Evolutionary conservation across 257 asterid species (phyloP), one percentile per base, ranked within the genome.

Genomic region (Petrea volubilis): DNA sequence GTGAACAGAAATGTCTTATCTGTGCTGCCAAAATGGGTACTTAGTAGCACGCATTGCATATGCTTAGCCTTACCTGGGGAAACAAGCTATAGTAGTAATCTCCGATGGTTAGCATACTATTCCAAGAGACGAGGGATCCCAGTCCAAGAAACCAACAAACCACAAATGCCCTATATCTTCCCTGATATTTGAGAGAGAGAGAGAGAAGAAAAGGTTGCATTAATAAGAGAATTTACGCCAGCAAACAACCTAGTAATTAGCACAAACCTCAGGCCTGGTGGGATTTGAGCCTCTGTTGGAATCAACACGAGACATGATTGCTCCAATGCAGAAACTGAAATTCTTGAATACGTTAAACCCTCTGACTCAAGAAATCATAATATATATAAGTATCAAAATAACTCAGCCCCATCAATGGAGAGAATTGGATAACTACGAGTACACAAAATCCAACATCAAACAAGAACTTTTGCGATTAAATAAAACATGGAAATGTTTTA

Each of bases 101-200:
- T 33, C 80, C 73, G 18, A 93, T 90, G 2, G 96, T 93, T 1
- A 86, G 68, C 96, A 93, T 88, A 62, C 96, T 90, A 28, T 87
- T 86, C 98, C 97, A 90, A 29, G 98, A 79, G 17, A 93, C 78
- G 29, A 90, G 95, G 13, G 97, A 77, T 34, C 97, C 98, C 49
- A 93, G 64, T 43, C 98, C 98, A 60, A 92, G 90, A 85, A 92
- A 83, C 83, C 84, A 88, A 61, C 95, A 90, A 5, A 85, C 92
- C 1, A 84, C 27, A 41, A 77, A 75, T 66, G 92, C 98, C 71
- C 10, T 59, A 28, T 2, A 23, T 51, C 80, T 92, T 11, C 98
- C 96, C 98, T 92, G 88, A n/a, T 73, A 74, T 50, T 78, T 12
- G 4, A 70, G 36, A 36, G 24, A 62, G 43, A 50, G 13, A 27